A percentile compares a stretch with the other conserved stretches of the same genome.
Conservation (phyloP, 352 stramenopile genomes). For the Globisporangium nunn region DNA sequence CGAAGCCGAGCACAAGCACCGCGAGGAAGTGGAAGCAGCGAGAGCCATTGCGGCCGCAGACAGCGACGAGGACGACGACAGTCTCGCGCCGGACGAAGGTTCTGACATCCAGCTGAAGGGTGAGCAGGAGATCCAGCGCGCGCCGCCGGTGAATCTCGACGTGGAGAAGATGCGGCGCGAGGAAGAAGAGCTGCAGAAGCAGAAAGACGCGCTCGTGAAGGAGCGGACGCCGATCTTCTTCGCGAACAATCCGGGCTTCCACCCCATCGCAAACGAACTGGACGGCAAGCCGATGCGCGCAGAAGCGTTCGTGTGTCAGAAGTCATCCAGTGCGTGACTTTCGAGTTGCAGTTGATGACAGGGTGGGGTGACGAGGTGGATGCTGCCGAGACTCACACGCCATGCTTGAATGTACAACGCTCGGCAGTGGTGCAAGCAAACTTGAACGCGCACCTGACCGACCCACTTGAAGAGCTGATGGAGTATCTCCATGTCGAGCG, state of each 20-base stretch:
- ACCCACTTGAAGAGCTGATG: constrained; percentile 72
- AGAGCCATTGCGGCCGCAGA: constrained; percentile 8
- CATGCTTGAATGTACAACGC: neutral
- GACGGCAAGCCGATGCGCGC: constrained; percentile 31
- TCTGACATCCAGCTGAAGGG: constrained; percentile 34
- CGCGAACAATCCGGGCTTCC: constrained; percentile 64
- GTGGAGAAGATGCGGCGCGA: constrained; percentile 27
- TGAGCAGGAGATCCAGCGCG: constrained; percentile 34
- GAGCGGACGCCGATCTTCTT: constrained; percentile 64
- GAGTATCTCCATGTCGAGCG: constrained; percentile 71
- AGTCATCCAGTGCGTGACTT: constrained; percentile 44
- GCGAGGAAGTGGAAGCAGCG: constrained; percentile 15
- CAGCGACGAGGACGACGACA: constrained; percentile 9
- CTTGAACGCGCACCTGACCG: constrained; percentile 70
- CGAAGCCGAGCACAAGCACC: constrained; percentile 19
- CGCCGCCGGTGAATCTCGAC: constrained; percentile 25
- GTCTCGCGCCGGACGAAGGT: constrained; percentile 34
- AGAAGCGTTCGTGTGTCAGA: constrained; percentile 64
- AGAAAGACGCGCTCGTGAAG: constrained; percentile 49
- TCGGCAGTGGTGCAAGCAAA: constrained; percentile 53
- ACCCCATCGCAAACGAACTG: constrained; percentile 26
- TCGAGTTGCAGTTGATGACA: neutral
- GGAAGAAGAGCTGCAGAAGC: constrained; percentile 33
- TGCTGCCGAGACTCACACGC: neutral
- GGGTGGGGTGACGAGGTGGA: neutral